These are phyloP conservation scores for Citrus inodora DNA, from an alignment of 345 rosid species.

Conservation along the genomic window DNA sequence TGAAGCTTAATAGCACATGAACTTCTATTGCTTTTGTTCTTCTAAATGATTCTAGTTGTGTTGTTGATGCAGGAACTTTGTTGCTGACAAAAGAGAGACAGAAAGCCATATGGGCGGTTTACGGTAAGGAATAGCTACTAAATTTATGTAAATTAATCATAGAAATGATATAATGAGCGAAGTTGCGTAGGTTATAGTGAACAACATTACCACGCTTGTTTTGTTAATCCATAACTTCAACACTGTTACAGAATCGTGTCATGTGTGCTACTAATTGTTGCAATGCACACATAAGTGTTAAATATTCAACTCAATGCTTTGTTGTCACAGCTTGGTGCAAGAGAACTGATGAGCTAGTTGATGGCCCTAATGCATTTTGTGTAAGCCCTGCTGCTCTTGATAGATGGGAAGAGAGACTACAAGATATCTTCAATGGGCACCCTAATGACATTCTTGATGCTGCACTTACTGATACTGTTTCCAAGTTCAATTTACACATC, in stretches of 20 bases:
- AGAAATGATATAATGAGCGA: too few relatives aligned
- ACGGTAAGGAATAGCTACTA: slow-evolving; percentile 30
- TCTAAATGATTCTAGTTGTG: neutral
- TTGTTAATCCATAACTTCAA: neutral
- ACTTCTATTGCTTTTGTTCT: neutral
- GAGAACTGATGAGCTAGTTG: slow-evolving; percentile 60
- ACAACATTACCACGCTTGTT: neutral
- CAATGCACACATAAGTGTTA: too few relatives aligned
- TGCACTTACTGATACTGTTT: slow-evolving; percentile 51
- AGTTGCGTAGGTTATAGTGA: too few relatives aligned
- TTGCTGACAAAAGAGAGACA: slow-evolving; percentile 56
- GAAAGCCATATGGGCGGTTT: slow-evolving; percentile 67
- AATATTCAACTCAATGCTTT: too few relatives aligned
- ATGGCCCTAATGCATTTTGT: slow-evolving; percentile 48
- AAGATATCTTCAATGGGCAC: slow-evolving; percentile 49
- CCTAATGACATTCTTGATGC: slow-evolving; percentile 64
- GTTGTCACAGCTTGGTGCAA: slow-evolving; percentile 54
- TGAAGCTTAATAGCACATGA: neutral
- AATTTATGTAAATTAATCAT: too few relatives aligned
- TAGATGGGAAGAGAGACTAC: slow-evolving; percentile 58
- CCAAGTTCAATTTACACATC: slow-evolving; percentile 49
- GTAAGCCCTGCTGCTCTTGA: slow-evolving; percentile 42
- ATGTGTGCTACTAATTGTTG: too few relatives aligned
- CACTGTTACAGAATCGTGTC: too few relatives aligned
- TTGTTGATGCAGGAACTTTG: slow-evolving; percentile 36